phyloP scores from a whole-genome alignment of 2,329 filamentous ascomycete species.

The Claviceps pusilla region DNA sequence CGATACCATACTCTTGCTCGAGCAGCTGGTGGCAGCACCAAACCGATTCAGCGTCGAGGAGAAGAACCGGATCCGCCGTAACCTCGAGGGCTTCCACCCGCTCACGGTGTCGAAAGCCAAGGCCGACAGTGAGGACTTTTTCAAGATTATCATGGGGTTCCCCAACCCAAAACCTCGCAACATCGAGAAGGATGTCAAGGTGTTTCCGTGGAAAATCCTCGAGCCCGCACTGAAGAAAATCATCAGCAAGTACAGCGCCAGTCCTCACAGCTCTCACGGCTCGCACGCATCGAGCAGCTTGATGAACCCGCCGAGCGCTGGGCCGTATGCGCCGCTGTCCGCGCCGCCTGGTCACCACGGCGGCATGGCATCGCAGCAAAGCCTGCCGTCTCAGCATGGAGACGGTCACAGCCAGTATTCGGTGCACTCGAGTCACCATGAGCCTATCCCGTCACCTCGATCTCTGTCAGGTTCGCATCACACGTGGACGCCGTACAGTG shows the following conservation, averaged over 20 bases:
- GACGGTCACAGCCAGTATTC: slow-evolving; percentile 24
- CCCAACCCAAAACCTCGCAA: slow-evolving; percentile 89
- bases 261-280: slow-evolving; percentile 24
- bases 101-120: slow-evolving; percentile 89
- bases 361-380: slow-evolving; percentile 16
- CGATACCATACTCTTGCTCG: slow-evolving; percentile 88
- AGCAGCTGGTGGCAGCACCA: slow-evolving; percentile 63
- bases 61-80: slow-evolving; percentile 93
- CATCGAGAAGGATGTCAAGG: slow-evolving; percentile 98
- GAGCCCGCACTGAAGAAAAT: slow-evolving; percentile 87
- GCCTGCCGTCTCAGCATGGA: slow-evolving; percentile 14
- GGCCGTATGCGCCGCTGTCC: slow-evolving; percentile 29
- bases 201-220: slow-evolving; percentile 91
- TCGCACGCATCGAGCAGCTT: slow-evolving; percentile 24
- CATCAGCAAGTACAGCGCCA: slow-evolving; percentile 80
- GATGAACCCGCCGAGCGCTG: slow-evolving; percentile 23
- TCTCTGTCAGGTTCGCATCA: slow-evolving; percentile 33
- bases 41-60: slow-evolving; percentile 87
- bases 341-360: slow-evolving; percentile 27
- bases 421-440: slow-evolving; percentile 29
- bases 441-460: slow-evolving; percentile 37
- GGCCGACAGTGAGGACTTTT: slow-evolving; percentile 86
- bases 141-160: slow-evolving; percentile 98
- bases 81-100: slow-evolving; percentile 86
- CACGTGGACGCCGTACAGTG: slow-evolving; percentile 33